phyloP scores from a whole-genome alignment of 2,329 filamentous ascomycete genomes.

The Sporothrix pallida region DNA sequence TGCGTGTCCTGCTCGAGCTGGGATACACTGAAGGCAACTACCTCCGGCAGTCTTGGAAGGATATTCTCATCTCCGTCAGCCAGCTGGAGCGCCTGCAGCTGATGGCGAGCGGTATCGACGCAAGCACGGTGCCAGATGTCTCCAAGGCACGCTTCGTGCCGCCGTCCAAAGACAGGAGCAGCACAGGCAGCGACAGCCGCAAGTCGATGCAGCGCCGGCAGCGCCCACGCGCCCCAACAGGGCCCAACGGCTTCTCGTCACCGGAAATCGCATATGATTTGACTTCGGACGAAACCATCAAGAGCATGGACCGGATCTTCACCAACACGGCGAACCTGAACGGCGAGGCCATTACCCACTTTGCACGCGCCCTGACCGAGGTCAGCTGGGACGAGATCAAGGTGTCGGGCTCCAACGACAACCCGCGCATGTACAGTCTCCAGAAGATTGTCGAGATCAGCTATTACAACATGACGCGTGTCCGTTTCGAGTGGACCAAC shows the following conservation, averaged over 20 bases:
- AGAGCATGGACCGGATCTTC: conserved; percentile 93
- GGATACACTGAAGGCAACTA: conserved; percentile 92
- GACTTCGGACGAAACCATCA: conserved; percentile 80
- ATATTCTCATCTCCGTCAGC: conserved; percentile 92
- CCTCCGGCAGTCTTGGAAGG: conserved; percentile 89
- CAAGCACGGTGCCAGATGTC: conserved; percentile 89
- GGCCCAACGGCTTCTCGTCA: conserved; percentile 67
- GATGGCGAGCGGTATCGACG: conserved; percentile 92
- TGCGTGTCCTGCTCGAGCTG: conserved; percentile 89
- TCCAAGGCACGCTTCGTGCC: conserved; percentile 78
- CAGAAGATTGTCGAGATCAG: conserved; percentile 99
- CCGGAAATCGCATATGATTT: conserved; percentile 88
- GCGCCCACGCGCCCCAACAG: conserved; percentile 60
- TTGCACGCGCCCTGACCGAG: conserved; percentile 88
- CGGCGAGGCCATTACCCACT: conserved; percentile 93
- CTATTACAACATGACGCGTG: conserved; percentile 99
- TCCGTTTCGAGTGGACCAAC: conserved; percentile 96
- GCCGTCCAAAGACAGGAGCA: conserved; percentile 56
- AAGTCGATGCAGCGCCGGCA: conserved; percentile 66
- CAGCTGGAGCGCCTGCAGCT: conserved; percentile 95
- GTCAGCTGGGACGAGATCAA: conserved; percentile 99
- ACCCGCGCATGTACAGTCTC: conserved; percentile 92
- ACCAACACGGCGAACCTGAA: conserved; percentile 93
- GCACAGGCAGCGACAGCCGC: conserved; percentile 58
- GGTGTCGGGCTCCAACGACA: conserved; percentile 93